Evolutionary conservation across 2,329 filamentous ascomycete genomes (phyloP).

Genomic region (Diaporthe nobilis): DNA sequence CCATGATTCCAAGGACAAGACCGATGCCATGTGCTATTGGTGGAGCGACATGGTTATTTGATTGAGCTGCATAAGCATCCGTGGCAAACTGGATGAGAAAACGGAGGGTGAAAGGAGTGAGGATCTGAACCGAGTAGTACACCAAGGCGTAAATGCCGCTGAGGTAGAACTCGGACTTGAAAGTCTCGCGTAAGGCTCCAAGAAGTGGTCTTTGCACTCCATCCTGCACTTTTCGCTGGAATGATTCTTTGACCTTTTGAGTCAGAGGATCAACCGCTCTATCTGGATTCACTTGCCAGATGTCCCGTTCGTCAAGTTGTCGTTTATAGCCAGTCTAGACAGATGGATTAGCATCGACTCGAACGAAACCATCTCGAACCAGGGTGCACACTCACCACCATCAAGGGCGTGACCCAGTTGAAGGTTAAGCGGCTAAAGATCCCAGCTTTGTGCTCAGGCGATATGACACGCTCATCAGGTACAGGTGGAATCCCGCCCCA

Average conservation of each 20-base stretch:
- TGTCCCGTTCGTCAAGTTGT: slow-evolving; percentile 84
- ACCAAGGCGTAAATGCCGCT: slow-evolving; percentile 80
- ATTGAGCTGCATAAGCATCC: slow-evolving; percentile 75
- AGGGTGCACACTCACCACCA: slow-evolving; percentile 66
- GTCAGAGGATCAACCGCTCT: slow-evolving; percentile 78
- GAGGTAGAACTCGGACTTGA: slow-evolving; percentile 86
- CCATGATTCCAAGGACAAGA: slow-evolving; percentile 84
- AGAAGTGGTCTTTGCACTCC: slow-evolving; percentile 82
- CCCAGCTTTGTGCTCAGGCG: slow-evolving; percentile 79
- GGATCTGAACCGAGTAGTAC: slow-evolving; percentile 79
- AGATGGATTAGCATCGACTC: background rate
- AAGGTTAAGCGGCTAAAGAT: slow-evolving; percentile 85
- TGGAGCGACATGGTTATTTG: slow-evolving; percentile 67
- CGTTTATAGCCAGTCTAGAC: slow-evolving; percentile 81
- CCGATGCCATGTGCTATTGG: slow-evolving; percentile 82
- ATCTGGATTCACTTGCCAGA: slow-evolving; percentile 90
- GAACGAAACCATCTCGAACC: background rate
- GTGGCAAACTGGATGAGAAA: slow-evolving; percentile 91
- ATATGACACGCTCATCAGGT: slow-evolving; percentile 67
- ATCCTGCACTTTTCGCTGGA: slow-evolving; percentile 74
- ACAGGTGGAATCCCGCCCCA: slow-evolving; percentile 71
- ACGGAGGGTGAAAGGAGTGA: slow-evolving; percentile 87
- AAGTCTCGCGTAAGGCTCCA: slow-evolving; percentile 88
- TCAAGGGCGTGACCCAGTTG: slow-evolving; percentile 84
- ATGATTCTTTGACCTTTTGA: slow-evolving; percentile 74